Conservation (phyloP, 106 monocot species). For the Alisma plantagoaquatica region DNA sequence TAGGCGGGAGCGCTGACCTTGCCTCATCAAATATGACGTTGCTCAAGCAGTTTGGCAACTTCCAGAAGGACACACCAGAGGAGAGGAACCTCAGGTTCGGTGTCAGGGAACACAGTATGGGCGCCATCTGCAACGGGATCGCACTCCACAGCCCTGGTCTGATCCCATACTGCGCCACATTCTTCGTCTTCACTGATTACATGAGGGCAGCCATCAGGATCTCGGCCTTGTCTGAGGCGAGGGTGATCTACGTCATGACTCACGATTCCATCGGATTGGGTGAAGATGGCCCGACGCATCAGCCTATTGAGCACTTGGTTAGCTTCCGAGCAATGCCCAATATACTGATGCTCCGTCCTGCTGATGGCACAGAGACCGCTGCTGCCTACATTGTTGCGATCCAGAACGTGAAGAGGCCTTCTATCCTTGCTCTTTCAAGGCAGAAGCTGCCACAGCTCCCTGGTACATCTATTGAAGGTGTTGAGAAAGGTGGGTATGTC, state of each 20-base stretch:
- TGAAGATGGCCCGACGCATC: constrained; percentile 90
- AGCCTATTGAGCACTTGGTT: constrained; percentile 73
- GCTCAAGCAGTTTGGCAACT: constrained; percentile 66
- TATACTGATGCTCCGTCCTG: constrained; percentile 68
- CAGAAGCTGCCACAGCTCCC: constrained; percentile 80
- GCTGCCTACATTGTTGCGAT: constrained; percentile 72
- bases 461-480: constrained; percentile 63
- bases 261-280: constrained; percentile 90
- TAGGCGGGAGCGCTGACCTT: constrained; percentile 81
- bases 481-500: constrained; percentile 72
- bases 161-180: constrained; percentile 77
- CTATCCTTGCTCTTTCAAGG: constrained; percentile 63
- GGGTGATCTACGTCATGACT: constrained; percentile 88
- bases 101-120: constrained; percentile 86
- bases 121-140: constrained; percentile 80
- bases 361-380: constrained; percentile 81
- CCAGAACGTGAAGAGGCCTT: constrained; percentile 55
- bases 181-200: constrained; percentile 93
- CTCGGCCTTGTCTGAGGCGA: constrained; percentile 51
- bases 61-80: constrained; percentile 68
- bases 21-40: constrained; percentile 88
- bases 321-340: constrained; percentile 90
- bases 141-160: constrained; percentile 68
- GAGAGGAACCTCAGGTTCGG: constrained; percentile 78
- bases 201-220: constrained; percentile 75